Percentiles rank a stretch among this genome's conserved stretches.
phyloP scores from a whole-genome alignment of 352 stramenopile species.

The Globisporangium barbulae region DNA sequence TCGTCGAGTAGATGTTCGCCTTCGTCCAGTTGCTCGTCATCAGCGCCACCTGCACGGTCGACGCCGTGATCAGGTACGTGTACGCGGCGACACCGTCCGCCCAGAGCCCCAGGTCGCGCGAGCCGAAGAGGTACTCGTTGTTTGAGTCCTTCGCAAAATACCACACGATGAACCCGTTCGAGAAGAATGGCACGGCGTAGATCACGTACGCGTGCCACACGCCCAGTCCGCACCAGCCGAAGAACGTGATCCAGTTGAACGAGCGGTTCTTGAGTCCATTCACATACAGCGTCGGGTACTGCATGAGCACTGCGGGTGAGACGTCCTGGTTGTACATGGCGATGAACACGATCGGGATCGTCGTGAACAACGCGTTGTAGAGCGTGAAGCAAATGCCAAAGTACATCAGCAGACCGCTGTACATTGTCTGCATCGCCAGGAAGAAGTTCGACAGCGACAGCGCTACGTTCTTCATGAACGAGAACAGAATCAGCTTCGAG shows the following conservation, averaged over 20 bases:
- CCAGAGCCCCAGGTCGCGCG: constrained; percentile 75
- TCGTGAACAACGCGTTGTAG: constrained; percentile 89
- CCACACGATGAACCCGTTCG: constrained; percentile 80
- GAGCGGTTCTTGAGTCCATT: constrained; percentile 87
- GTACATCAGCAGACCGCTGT: constrained; percentile 88
- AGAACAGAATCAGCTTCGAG: constrained; percentile 87
- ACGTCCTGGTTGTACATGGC: constrained; percentile 91
- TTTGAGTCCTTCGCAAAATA: constrained; percentile 62
- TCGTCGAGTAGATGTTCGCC: constrained; percentile 62
- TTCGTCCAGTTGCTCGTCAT: constrained; percentile 90
- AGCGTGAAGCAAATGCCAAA: constrained; percentile 89
- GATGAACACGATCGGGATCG: constrained; percentile 87
- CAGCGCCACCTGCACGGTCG: constrained; percentile 78
- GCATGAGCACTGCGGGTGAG: constrained; percentile 84
- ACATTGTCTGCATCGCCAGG: constrained; percentile 78
- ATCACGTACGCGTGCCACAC: constrained; percentile 89
- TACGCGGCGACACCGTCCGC: constrained; percentile 79
- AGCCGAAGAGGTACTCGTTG: constrained; percentile 55
- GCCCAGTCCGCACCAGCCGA: constrained; percentile 80
- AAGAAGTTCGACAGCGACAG: constrained; percentile 87
- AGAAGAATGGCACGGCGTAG: constrained; percentile 80
- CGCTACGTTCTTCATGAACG: constrained; percentile 89
- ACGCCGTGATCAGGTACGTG: constrained; percentile 84
- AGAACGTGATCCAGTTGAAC: constrained; percentile 89
- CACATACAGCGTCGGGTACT: constrained; percentile 87